These are phyloP conservation scores for Tephrocybe sp. DNA, from an alignment of 768 basidiomycete genomes.

Conservation along the genomic window DNA sequence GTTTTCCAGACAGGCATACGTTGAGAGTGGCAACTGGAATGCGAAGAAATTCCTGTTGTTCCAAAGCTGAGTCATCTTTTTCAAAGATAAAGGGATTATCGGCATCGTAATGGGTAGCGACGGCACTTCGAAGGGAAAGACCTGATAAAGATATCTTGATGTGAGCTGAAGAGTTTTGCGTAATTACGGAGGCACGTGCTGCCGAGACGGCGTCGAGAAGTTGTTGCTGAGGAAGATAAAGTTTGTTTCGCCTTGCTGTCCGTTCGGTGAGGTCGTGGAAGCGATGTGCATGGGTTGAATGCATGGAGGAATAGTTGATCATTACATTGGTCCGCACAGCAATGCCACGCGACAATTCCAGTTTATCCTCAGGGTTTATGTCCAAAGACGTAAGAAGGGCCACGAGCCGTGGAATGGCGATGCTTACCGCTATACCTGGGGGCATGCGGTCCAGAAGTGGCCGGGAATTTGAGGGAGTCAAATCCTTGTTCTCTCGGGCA, in stretches of 20 bases:
- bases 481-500: constrained; percentile 9
- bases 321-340: constrained; percentile 56
- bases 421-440: constrained; percentile 51
- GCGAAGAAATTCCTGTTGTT: constrained; percentile 44
- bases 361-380: constrained; percentile 69
- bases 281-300: constrained; percentile 35
- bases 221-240: constrained; percentile 55
- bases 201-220: constrained; percentile 44
- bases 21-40: constrained; percentile 31
- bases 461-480: constrained; percentile 8
- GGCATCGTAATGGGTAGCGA: constrained; percentile 65
- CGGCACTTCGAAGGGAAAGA: constrained; percentile 56
- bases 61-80: constrained; percentile 46
- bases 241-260: constrained; percentile 48
- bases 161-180: constrained; percentile 39
- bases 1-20: constrained; percentile 27
- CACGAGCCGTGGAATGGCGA: constrained; percentile 62
- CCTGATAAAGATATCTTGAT: constrained; percentile 46
- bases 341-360: constrained; percentile 69
- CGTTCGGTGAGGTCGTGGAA: constrained; percentile 34
- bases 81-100: constrained; percentile 65
- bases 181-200: constrained; percentile 32
- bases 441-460: constrained; percentile 45
- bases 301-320: constrained; percentile 56
- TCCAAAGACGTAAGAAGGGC: constrained; percentile 78